Evolutionary conservation across 208 protist species (phyloP), one percentile per base, ranked within the genome.

Genomic region (Leishmania turanica): DNA sequence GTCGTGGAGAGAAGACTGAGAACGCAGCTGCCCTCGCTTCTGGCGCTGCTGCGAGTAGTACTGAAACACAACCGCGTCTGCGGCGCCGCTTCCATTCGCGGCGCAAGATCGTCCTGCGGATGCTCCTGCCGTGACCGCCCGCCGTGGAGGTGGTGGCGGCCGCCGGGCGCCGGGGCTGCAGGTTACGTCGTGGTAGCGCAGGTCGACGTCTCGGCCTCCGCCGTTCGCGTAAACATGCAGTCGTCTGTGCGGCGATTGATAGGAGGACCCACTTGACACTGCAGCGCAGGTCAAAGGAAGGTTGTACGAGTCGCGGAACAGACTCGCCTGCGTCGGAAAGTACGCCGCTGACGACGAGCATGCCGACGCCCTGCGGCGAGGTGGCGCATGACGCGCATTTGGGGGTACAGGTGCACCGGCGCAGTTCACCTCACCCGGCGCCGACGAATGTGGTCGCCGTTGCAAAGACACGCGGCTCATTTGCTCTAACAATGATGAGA

Each of bases 61-160:
- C 34, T 82, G 83, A 60, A 80, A 87, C 31, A 60, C 83, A 53
- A 87, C 68, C n/a, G 83, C 83, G 62, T 87, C 83, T 11, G 78
- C 74, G 54, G 64, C 58, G 19, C 62, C 37, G 56, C 40, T 51
- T 56, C 24, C 37, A 31, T 64, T 66, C 54, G 56, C 37, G 13
- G 74, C 40, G 56, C 34, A 37, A 64, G 73, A 64, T 34, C 24
- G 74, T 24, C 54, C 56, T 9, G 49, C 15, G 0, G 49, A 40
- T 40, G 54, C 56, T 24, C 54, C 54, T 60, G 74, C 74, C 24
- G 74, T 65, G 13, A 47, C 74, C 15, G 74, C 24, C 9, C 54
- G 74, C 37, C 37, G 53, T 27, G 49, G 51, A 31, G 37, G 49
- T 34, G 70, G 47, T 8, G 70, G 34, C 27, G 53, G 40, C 19